These are phyloP conservation scores for Xerocomellus intermedius DNA, from an alignment of 768 basidiomycete species.

Conservation along the genomic window DNA sequence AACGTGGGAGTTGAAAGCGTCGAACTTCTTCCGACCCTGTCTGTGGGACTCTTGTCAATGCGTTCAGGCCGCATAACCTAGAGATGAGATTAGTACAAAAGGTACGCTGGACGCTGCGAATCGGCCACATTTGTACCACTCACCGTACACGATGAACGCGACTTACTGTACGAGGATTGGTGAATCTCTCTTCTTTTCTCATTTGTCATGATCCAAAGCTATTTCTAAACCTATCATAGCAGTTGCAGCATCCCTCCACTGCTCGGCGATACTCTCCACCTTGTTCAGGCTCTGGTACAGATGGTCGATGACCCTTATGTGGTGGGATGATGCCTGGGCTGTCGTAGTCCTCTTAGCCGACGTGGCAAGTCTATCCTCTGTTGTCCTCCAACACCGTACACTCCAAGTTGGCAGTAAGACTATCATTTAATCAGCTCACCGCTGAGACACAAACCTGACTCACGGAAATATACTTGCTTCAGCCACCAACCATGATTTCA, in stretches of 20 bases:
- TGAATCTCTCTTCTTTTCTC: not conserved
- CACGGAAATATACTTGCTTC: no score
- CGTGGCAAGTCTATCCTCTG: not conserved
- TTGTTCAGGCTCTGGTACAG: conserved; percentile 19
- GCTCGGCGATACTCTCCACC: conserved; percentile 8
- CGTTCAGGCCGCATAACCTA: not conserved
- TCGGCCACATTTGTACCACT: not conserved
- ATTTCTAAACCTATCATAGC: not conserved
- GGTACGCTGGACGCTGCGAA: not conserved
- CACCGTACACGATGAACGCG: not conserved
- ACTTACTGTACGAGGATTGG: conserved; percentile 3
- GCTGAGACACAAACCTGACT: not conserved
- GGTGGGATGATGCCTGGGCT: conserved; percentile 22
- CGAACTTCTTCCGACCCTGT: not conserved
- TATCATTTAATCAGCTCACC: not conserved
- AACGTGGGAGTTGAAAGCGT: no score
- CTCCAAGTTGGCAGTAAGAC: not conserved
- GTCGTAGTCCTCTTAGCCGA: conserved; percentile 7
- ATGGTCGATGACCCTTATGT: conserved; percentile 7
- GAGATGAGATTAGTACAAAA: not conserved
- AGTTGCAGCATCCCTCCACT: not conserved
- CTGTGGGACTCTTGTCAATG: not conserved
- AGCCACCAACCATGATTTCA: no score
- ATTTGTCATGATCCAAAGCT: not conserved
- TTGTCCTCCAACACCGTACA: not conserved